phyloP scores from a whole-genome alignment of 2,329 filamentous ascomycete genomes.

The Cladosporium sp. region DNA sequence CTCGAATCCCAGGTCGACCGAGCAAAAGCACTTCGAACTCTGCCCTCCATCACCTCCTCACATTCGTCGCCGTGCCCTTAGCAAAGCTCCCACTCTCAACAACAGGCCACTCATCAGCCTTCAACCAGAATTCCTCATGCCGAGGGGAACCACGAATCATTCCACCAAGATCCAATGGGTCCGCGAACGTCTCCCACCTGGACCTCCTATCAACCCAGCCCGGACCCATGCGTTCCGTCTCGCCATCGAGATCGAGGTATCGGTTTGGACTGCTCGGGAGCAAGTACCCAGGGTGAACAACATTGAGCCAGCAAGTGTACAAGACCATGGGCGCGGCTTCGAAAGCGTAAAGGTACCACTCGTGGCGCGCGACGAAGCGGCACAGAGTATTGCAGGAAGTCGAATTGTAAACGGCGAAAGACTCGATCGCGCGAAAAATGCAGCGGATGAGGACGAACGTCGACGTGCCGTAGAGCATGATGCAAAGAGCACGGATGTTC shows the following conservation, averaged over 20 bases:
- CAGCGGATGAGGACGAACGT: conserved; percentile 44
- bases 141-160: conserved; percentile 2
- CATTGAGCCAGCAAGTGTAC: conserved; percentile 47
- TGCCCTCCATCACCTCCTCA: not conserved
- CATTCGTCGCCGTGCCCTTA: conserved; percentile 14
- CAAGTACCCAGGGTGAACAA: conserved; percentile 45
- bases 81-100: conserved; percentile 8
- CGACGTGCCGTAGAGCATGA: conserved; percentile 44
- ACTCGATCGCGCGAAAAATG: conserved; percentile 49
- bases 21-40: too few relatives aligned
- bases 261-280: conserved; percentile 46
- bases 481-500: conserved; percentile 39
- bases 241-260: conserved; percentile 47
- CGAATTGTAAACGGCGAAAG: conserved; percentile 27
- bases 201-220: conserved; percentile 16
- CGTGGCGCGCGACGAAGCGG: conserved; percentile 35
- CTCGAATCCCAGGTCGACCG: too few relatives aligned
- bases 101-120: conserved; percentile 11
- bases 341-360: conserved; percentile 52
- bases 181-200: conserved; percentile 11
- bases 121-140: conserved; percentile 14
- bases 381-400: conserved; percentile 27
- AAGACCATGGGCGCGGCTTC: conserved; percentile 48
- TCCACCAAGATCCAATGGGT: conserved; percentile 14
- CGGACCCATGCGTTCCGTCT: conserved; percentile 37